A percentile compares a stretch with the other conserved stretches of the same genome.
phyloP scores from a whole-genome alignment of 306 rosid genomes.

The Quercus suber region DNA sequence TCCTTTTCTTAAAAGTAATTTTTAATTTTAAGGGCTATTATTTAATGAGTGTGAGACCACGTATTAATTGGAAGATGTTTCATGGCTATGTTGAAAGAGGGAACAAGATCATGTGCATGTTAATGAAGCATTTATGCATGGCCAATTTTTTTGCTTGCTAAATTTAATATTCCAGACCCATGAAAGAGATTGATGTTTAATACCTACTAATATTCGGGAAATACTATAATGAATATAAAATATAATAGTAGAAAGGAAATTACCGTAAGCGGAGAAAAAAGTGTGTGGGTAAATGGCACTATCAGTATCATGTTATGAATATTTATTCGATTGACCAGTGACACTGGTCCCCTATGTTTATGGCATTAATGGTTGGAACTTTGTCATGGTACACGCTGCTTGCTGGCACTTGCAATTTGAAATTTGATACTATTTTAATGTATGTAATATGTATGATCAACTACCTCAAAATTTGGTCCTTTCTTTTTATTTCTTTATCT shows the following conservation, averaged over 20 bases:
- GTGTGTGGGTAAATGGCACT: background rate
- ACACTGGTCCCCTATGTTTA: slow-evolving; percentile 6
- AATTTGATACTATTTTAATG: no score
- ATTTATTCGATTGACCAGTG: background rate
- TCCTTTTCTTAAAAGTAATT: background rate
- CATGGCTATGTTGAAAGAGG: slow-evolving; percentile 37
- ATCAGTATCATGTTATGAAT: background rate
- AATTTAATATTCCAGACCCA: slow-evolving; percentile 28
- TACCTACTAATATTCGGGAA: background rate
- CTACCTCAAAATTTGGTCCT: background rate
- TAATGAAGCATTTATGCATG: slow-evolving; percentile 54
- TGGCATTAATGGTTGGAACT: slow-evolving; percentile 15
- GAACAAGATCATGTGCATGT: slow-evolving; percentile 71
- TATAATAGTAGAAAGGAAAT: background rate
- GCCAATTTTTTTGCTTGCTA: slow-evolving; percentile 14
- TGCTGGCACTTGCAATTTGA: slow-evolving; percentile 5
- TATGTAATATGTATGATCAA: background rate
- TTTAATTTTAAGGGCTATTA: background rate
- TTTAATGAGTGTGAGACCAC: slow-evolving; percentile 17
- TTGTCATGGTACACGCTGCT: slow-evolving; percentile 4
- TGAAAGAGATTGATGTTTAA: slow-evolving; percentile 26
- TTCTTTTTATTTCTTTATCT: background rate
- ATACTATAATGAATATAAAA: background rate
- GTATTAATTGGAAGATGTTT: slow-evolving; percentile 42
- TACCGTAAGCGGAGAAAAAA: background rate